Base-by-base conservation (phyloP, 2,329 filamentous ascomycete species). In the Fusarium coffeatum region DNA sequence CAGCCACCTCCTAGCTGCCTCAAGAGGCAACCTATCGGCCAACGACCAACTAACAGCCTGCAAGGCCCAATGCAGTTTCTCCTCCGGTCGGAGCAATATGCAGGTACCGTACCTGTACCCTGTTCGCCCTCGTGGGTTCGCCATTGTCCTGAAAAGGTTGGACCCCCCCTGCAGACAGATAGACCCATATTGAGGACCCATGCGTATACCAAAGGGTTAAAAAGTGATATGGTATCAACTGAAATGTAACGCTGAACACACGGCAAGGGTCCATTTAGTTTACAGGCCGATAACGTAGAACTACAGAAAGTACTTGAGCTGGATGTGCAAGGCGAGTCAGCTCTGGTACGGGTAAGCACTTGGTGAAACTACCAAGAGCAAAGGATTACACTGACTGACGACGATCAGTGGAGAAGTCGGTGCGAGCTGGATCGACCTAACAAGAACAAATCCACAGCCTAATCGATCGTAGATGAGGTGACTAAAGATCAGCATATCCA, bases 381-480 rank as follows among this genome's bases (percentile, higher is more conserved):
- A 22, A 65, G 53, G 41, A 53, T 46, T 37, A 49, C 60, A 45
- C 42, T 45, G 48, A 23, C 47, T 54, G 43, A 61, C 45, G 63
- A 61, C 48, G 62, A 66, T 66, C 63, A 66, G 62, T 66, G 63
- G 63, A 32, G 63, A 62, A 25, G 48, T 46, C 28, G n/a, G 55
- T 34, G 25, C 37, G 23, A 59, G 41, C 11, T 65, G 37, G 34
- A 66, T 66, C 48, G 30, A 34, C 25, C 47, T 55, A 41, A 61
- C 7, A 22, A 42, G 25, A 37, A 27, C 5, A 51, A 66, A 55
- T 49, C 51, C 48, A 68, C 64, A 27, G 63, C 47, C 56, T 41
- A 55, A 68, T 61, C 62, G 62, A 66, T 66, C 62, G 48, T 50
- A n/a, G 12, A 66, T 66, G 62, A 66, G 63, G 71, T 61, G 59